Percentiles rank a stretch among this genome's conserved stretches.
Conservation (phyloP, 2,329 filamentous ascomycete genomes). For the Cadophora gregata region DNA sequence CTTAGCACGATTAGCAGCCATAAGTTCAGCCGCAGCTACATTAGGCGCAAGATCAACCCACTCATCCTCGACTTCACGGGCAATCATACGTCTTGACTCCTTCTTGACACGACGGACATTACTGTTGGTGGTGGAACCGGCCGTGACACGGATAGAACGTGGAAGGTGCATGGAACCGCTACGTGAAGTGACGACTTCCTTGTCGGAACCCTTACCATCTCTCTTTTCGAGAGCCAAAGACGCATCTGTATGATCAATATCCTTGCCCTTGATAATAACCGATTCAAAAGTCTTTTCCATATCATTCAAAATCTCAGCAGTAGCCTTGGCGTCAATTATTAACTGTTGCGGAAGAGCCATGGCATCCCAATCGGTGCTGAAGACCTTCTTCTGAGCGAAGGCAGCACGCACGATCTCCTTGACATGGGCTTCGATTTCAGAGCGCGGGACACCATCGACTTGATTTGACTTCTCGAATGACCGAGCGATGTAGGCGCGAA, state of each 20-base stretch:
- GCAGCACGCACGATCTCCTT: too few relatives aligned
- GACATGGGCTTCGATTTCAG: too few relatives aligned
- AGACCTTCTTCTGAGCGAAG: too few relatives aligned
- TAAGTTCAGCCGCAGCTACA: not conserved
- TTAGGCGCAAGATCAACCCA: not conserved
- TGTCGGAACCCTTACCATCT: not conserved
- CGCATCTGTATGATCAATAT: not conserved
- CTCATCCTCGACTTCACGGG: not conserved
- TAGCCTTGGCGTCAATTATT: too few relatives aligned
- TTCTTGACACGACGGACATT: not conserved
- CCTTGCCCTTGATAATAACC: not conserved
- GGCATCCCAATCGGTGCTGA: too few relatives aligned
- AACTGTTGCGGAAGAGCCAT: not conserved
- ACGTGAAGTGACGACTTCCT: not conserved
- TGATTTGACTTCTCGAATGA: too few relatives aligned
- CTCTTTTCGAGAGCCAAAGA: not conserved
- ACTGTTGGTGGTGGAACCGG: not conserved
- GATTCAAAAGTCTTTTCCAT: not conserved
- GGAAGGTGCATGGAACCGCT: not conserved
- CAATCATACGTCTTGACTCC: not conserved
- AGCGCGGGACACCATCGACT: too few relatives aligned
- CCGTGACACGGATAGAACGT: not conserved
- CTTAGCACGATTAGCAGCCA: not conserved
- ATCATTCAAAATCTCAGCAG: too few relatives aligned
- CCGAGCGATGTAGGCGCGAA: not conserved